phyloP scores from a whole-genome alignment of 1,284 basidiomycete genomes.

The Cerioporus squamosus region DNA sequence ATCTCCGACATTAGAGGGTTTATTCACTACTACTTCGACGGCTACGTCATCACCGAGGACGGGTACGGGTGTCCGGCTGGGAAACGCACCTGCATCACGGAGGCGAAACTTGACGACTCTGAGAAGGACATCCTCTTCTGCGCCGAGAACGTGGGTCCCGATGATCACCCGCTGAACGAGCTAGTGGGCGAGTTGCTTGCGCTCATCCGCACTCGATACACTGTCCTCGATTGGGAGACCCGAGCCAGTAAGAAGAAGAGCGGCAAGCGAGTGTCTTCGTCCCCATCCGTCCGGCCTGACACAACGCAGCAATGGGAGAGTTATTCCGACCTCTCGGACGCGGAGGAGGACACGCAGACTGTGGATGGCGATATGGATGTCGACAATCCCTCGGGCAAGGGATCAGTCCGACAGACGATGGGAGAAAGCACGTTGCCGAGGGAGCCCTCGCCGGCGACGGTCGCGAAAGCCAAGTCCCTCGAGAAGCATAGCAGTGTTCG shows the following conservation, averaged over 20 bases:
- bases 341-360: no score
- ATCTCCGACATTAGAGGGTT: neutral
- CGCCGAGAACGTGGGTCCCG: neutral
- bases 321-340: no score
- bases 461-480: neutral
- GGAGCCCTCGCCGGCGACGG: no score
- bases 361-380: no score
- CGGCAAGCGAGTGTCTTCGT: no score
- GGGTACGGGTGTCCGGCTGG: neutral
- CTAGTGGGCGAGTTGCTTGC: neutral
- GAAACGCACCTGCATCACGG: neutral
- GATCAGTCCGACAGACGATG: no score
- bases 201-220: neutral
- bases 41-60: neutral
- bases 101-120: neutral
- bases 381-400: no score
- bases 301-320: no score
- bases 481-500: neutral
- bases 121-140: neutral
- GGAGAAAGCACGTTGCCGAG: no score
- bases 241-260: neutral
- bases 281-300: no score
- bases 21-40: constrained; percentile 12
- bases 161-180: neutral
- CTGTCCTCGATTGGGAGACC: neutral